Base-by-base conservation (phyloP, 1,284 basidiomycete species). In the Fomitopsis palustris region DNA sequence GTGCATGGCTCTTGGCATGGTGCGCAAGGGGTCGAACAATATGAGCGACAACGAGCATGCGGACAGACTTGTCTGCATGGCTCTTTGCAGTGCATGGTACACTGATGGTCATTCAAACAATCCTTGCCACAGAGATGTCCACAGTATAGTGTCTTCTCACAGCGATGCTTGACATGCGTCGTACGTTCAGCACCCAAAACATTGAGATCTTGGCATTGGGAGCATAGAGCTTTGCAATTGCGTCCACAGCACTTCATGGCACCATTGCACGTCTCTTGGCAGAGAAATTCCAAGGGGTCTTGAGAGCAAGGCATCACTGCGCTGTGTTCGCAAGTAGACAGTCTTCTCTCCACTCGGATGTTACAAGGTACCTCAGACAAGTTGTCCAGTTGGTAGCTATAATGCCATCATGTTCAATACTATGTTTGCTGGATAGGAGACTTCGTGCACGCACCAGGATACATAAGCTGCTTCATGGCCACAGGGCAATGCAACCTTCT, bases 1-100 rank as follows among this genome's bases (percentile, higher is more conserved):
- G 74, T 74, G 63, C 87, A 90, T 0, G 77, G 71, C 61, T 85
- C 80, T 64, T 83, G 78, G 68, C 90, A 92, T 0, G 86, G 86
- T 0, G 82, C 77, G 66, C 90, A 92, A 0, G 81, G 79, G 0
- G 69, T 72, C 8, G 77, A 81, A 65, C 90, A 92, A 23, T 68
- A 61, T 21, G 71, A 65, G 5, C 65, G 71, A 68, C 86, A 90
- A 8, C 67, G 68, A 1, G 78, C 72, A 66, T 89, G 87, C 12
- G 66, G 43, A 66, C 88, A 90, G 10, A 69, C 69, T 63, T 88
- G 87, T 27, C 83, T 77, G 64, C 88, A 90, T 4, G 65, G 60
- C 19, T 72, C 57, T 23, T 64, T 72, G 69, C 88, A 90, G 3
- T 62, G 65, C 0, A 65, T 72, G 7, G 78, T 78, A 60, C 84